Evolutionary conservation across 495 filamentous ascomycete genomes (phyloP), one percentile per base, ranked within the genome.

Genomic region (Thermochaetoides thermophila): DNA sequence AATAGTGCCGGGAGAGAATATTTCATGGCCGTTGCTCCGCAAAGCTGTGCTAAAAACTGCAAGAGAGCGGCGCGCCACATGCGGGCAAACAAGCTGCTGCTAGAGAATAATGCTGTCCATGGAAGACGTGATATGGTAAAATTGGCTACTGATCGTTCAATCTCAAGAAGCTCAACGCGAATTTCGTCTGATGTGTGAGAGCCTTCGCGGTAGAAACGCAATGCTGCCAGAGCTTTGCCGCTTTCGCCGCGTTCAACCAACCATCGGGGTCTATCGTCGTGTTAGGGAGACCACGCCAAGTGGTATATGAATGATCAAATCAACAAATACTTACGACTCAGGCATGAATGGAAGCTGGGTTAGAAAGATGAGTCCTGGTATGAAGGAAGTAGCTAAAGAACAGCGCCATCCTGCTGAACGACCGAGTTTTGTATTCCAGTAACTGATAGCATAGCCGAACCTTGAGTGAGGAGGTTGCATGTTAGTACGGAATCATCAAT

Each of bases 41-140:
- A 66, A 61, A 65, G 59, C 37, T 69, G 66, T 0, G 61, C 63
- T 59, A 69, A 63, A 39, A 71, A 71, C 36, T 68, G 65, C 5
- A 71, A 44, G 0, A 69, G 42, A 0, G 60, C 51, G 1, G 64
- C 57, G 1, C 65, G 46, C 61, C 61, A 66, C 10, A 66, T 43
- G 21, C 61, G 46, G 4, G 53, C 49, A 31, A 57, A 63, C 2
- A 64, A 41, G 11, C 43, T 53, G 8, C 43, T 42, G 17, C 64
- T 52, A 3, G 44, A 44, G 45, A 66, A 63, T 2, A 66, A 39
- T 1, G 51, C 50, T 8, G 35, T 29, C 59, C 60, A 62, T 10
- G 32, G 51, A 8, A 56, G 27, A 11, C 55, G 49, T 0, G 52
- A 52, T 0, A 42, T 37, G 8, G 35, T 39, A 40, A 58, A 54